These are phyloP conservation scores for Penicillium sp. DNA, from an alignment of 2,329 filamentous ascomycete genomes.

Conservation along the genomic window DNA sequence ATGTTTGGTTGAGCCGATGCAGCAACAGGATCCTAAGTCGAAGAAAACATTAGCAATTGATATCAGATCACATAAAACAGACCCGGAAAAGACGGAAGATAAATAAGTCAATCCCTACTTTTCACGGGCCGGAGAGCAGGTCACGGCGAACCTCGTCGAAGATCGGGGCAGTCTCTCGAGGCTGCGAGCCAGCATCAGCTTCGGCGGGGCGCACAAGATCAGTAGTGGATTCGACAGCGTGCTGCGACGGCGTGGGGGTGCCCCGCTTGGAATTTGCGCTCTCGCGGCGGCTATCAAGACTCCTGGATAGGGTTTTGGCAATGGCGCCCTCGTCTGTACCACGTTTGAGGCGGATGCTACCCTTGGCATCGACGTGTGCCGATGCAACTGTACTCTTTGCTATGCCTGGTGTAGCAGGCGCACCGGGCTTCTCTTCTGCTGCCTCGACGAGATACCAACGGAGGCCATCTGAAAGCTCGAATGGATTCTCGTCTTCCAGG, in stretches of 20 bases:
- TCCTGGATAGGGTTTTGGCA: constrained; percentile 77
- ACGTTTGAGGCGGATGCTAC: constrained; percentile 55
- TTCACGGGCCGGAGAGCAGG: constrained; percentile 45
- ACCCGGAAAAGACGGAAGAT: constrained; percentile 23
- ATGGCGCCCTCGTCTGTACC: constrained; percentile 66
- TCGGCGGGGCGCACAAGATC: constrained; percentile 39
- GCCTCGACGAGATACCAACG: constrained; percentile 97
- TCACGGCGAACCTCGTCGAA: constrained; percentile 51
- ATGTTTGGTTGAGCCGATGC: constrained; percentile 1
- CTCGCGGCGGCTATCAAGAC: constrained; percentile 84
- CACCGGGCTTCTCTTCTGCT: constrained; percentile 84
- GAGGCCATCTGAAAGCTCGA: constrained; percentile 90
- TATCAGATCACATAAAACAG: constrained; percentile 1
- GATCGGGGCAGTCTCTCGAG: constrained; percentile 40
- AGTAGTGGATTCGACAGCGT: constrained; percentile 33
- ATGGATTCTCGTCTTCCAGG: constrained; percentile 89
- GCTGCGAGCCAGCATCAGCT: constrained; percentile 33
- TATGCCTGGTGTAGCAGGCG: constrained; percentile 86
- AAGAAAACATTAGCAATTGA: neutral
- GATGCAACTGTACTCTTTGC: constrained; percentile 89
- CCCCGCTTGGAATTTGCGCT: constrained; percentile 83
- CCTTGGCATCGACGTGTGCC: constrained; percentile 81
- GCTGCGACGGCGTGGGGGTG: constrained; percentile 30
- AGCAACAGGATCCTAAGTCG: neutral
- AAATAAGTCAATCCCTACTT: constrained; percentile 20